phyloP scores from a whole-genome alignment of 2,329 filamentous ascomycete genomes.

The Elsinoe fawcettii region DNA sequence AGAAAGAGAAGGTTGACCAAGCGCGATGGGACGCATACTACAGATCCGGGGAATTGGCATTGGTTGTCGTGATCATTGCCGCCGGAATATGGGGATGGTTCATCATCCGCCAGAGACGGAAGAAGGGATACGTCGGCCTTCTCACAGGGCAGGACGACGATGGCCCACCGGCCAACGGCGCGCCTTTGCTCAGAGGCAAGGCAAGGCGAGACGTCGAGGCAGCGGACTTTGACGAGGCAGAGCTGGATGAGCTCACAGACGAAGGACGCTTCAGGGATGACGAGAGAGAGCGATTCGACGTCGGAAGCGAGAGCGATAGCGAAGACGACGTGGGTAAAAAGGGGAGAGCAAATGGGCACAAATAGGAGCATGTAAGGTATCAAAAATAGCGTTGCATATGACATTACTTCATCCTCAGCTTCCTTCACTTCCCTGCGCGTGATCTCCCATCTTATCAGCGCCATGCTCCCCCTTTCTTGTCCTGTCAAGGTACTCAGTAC shows the following conservation, averaged over 20 bases:
- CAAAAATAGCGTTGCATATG: neutral
- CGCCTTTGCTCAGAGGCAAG: constrained; percentile 33
- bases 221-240: constrained; percentile 54
- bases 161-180: constrained; percentile 37
- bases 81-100: constrained; percentile 68
- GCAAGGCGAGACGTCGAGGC: constrained; percentile 50
- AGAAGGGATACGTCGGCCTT: constrained; percentile 40
- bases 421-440: neutral
- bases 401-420: neutral
- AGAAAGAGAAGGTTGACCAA: constrained; percentile 64
- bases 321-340: constrained; percentile 9
- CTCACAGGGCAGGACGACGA: constrained; percentile 27
- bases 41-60: constrained; percentile 75
- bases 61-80: constrained; percentile 70
- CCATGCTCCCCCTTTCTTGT: too few relatives aligned
- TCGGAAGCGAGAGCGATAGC: constrained; percentile 13
- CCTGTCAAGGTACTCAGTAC: neutral
- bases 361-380: neutral
- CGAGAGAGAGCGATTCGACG: constrained; percentile 22
- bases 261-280: constrained; percentile 22
- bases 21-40: constrained; percentile 86
- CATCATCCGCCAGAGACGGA: constrained; percentile 50
- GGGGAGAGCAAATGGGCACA: neutral
- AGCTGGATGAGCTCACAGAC: constrained; percentile 48
- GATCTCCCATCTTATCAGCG: neutral